Base-by-base conservation (phyloP, 768 basidiomycete genomes). In the Lactarius deliciosus region DNA sequence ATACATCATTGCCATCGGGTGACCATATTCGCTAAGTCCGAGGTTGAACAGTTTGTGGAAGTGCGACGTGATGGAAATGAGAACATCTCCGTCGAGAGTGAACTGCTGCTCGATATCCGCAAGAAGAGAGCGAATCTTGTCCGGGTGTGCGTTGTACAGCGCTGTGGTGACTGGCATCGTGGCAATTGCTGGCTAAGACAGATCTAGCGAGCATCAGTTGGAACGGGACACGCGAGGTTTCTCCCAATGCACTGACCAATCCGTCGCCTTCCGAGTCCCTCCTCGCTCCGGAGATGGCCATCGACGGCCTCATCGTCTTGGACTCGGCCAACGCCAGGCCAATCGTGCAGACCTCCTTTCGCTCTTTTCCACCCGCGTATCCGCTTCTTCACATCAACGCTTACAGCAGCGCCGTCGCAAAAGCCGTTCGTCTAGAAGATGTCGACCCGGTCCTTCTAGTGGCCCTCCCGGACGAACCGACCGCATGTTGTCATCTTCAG, bases 1-100 rank as follows among this genome's bases (percentile, higher is more conserved):
- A 64, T 70, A 91, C 88, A 98, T 94, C 92, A 98, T 97, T 7
- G 95, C 94, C 88, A 96, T 91, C 47, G 90, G 81, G 55, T 89
- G 85, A 41, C 85, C 86, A 79, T 94, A 94, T 70, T 78, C 79
- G 3, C 79, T 76, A 20, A 99, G 79, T 16, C 97, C 97, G 9
- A 84, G 73, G 40, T 82, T 80, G 73, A 94, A 88, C 74, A 98
- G 96, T 62, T 84, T 80, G 40, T 95, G 81, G 77, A 98, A 98
- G 34, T 88, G 85, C 43, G 83, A 78, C 11, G 92, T 87, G 76
- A 98, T 90, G 60, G 82, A 78, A 57, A 85, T 75, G 64, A 98
- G 86, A 60, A 77, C 75, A 40, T 87, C 81, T 30, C 85, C 79
- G 53, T 80, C 77, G 61, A 97, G 79, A 41, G 83, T 79, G 77